phyloP scores from a whole-genome alignment of 2,329 filamentous ascomycete species.

The Paracoccidioides lutzii region DNA sequence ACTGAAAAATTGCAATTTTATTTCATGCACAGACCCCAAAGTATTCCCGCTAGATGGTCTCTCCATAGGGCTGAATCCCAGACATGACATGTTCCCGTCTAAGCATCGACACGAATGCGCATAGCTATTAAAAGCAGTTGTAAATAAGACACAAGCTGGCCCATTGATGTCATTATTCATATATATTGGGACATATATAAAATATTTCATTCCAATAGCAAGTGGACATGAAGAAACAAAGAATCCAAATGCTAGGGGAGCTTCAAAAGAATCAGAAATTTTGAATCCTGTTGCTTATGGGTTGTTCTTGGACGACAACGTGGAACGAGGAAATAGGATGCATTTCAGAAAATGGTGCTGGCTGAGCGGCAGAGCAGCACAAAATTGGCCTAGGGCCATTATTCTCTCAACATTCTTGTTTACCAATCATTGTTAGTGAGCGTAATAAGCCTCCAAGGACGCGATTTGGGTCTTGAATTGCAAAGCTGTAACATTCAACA shows the following conservation, averaged over 20 bases:
- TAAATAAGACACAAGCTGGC: not conserved
- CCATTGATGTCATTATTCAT: not conserved
- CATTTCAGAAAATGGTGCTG: not conserved
- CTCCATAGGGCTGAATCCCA: conserved; percentile 36
- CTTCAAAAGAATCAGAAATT: not conserved
- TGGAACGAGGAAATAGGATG: not conserved
- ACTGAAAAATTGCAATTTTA: conserved; percentile 38
- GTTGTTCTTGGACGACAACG: not conserved
- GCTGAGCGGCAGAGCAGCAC: not conserved
- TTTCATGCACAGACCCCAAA: conserved; percentile 43
- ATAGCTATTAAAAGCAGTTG: not conserved
- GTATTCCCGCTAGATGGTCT: conserved; percentile 37
- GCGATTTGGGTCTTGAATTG: not conserved
- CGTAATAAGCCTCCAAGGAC: too few species aligned
- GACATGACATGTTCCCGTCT: conserved; percentile 1
- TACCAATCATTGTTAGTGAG: too few species aligned
- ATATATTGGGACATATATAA: not conserved
- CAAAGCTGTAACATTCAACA: not conserved
- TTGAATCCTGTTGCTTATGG: not conserved
- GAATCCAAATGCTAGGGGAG: not conserved
- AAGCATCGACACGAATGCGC: not conserved
- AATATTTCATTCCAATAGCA: not conserved
- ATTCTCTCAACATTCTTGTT: too few species aligned
- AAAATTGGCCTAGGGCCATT: not conserved
- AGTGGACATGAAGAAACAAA: not conserved